Evolutionary conservation across 306 rosid genomes (phyloP).

Genomic region (Acacia melanoxylon): DNA sequence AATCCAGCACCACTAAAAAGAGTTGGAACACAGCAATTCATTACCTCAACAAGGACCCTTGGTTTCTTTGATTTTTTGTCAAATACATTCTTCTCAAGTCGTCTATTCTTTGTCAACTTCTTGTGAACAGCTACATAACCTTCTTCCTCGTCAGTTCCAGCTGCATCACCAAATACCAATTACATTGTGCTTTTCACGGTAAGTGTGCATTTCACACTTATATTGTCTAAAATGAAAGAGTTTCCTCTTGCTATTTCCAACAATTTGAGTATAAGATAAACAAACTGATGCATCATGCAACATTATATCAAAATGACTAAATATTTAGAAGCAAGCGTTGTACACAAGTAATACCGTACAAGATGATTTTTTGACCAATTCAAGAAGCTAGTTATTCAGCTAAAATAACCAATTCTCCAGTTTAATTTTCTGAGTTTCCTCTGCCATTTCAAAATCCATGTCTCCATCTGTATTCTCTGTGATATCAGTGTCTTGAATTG

Average conservation of each 20-base stretch:
- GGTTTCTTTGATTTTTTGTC: constrained; percentile 65
- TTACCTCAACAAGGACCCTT: constrained; percentile 86
- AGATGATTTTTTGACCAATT: background rate
- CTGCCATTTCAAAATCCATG: background rate
- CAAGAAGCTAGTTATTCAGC: constrained; percentile 19
- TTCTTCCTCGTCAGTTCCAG: constrained; percentile 60
- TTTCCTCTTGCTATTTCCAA: constrained; percentile 6
- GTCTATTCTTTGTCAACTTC: constrained; percentile 50
- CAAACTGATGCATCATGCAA: background rate
- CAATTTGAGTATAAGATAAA: constrained; percentile 1
- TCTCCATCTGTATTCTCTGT: background rate
- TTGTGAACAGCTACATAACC: constrained; percentile 42
- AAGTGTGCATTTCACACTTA: background rate
- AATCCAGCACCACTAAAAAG: constrained; percentile 13
- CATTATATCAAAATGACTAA: background rate
- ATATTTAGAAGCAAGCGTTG: background rate
- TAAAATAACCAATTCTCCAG: constrained; percentile 3
- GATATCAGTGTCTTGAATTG: background rate
- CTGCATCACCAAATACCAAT: constrained; percentile 42
- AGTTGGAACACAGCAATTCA: constrained; percentile 7
- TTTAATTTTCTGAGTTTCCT: background rate
- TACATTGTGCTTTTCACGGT: constrained; percentile 1
- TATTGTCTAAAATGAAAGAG: background rate
- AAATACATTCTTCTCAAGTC: constrained; percentile 48
- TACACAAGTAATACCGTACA: background rate